phyloP scores from a whole-genome alignment of 306 rosid genomes.

The Canavalia ensiformis region DNA sequence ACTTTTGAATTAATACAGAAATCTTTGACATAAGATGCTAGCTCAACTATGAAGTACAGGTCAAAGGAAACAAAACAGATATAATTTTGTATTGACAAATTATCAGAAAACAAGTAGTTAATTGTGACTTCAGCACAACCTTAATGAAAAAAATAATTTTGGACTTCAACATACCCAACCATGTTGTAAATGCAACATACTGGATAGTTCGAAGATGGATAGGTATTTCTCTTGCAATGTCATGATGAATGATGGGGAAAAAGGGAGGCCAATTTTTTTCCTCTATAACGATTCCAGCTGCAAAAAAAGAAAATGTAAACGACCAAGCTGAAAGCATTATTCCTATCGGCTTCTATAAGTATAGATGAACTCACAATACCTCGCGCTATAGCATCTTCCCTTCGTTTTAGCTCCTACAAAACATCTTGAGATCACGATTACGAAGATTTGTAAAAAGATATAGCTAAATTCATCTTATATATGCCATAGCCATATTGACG shows the following conservation, averaged over 20 bases:
- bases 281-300: constrained; percentile 86
- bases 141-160: constrained; percentile 5
- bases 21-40: constrained; percentile 1
- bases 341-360: not conserved
- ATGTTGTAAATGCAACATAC: constrained; percentile 90
- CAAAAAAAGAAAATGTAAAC: constrained; percentile 43
- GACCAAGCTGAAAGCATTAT: constrained; percentile 25
- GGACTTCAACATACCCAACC: constrained; percentile 72
- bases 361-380: constrained; percentile 61
- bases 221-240: constrained; percentile 85
- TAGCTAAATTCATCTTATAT: not conserved
- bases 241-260: constrained; percentile 90
- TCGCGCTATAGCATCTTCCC: constrained; percentile 78
- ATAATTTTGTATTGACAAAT: not conserved
- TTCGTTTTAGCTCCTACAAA: constrained; percentile 81
- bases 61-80: not conserved
- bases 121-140: constrained; percentile 31
- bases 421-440: constrained; percentile 45
- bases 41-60: not conserved
- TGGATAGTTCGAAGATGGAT: constrained; percentile 86
- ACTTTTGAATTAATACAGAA: not conserved
- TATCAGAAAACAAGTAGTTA: constrained; percentile 34
- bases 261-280: constrained; percentile 92
- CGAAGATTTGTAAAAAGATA: not conserved
- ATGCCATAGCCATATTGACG: constrained; percentile 10